Evolutionary conservation across 768 basidiomycete species (phyloP), one percentile per base, ranked within the genome.

Genomic region (Mrakia blollopis): DNA sequence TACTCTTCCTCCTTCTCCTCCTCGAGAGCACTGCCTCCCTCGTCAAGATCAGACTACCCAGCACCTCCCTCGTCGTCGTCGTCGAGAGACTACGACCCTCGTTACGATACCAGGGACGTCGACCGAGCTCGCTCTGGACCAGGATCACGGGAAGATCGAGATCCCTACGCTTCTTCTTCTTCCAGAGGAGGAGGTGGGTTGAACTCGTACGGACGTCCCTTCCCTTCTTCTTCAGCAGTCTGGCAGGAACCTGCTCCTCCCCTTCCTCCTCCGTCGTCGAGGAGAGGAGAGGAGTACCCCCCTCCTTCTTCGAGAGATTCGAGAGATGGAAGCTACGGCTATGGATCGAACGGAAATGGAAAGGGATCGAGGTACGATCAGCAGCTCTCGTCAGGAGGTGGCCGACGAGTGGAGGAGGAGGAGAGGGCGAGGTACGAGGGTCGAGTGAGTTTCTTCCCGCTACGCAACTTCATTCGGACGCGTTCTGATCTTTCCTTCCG

Each of bases 221-320:
- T n/a, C n/a, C n/a, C n/a, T n/a, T n/a, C 54, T 6, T n/a, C n/a
- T 2, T 44, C 44, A 44, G 44, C 44, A 14, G 44, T 44, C 14
- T 57, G 57, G 57, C 57, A 57, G 57, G 57, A 57, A 57, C 57
- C n/a, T 25, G 57, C 57, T 57, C 57, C 57, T 57, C 57, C 57
- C 23, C 57, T 28, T 57, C 57, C 57, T 57, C 57, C 28, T 28
- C 23, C 57, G 57, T n/a, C 57, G 47, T 50, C 47, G 47, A 50
- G 47, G 57, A 57, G 57, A 57, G 28, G 57, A 57, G 57, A 57
- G 25, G 57, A 57, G 57, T 57, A 57, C 28, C 57, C 57, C 25
- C 28, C 57, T 57, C n/a, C 25, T 57, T 57, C 57, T 25, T 57
- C 57, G 10, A 1, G 57, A 25, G 47, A 50, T n/a, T n/a, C n/a